Conservation (phyloP, 176 grass and related monocot species). For the Thinopyrum elongatum region DNA sequence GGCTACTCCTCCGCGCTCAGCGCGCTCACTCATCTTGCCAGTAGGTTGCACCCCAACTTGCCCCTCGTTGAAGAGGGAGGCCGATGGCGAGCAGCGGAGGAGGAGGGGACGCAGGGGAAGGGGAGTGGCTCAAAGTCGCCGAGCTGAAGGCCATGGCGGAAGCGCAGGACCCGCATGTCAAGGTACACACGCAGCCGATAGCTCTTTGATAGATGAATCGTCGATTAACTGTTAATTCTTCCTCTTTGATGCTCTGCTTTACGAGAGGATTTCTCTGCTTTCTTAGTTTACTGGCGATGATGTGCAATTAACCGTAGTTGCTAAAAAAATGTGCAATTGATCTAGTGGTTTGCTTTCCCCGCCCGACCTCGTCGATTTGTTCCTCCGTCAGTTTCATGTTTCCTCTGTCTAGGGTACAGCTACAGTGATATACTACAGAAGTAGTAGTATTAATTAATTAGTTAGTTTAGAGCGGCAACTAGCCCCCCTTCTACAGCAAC, state of each 20-base stretch:
- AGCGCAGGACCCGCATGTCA: slow-evolving; percentile 35
- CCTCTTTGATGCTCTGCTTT: background rate
- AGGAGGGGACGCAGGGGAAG: slow-evolving; percentile 30
- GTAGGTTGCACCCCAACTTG: background rate
- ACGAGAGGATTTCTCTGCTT: too few species aligned
- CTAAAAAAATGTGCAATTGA: too few species aligned
- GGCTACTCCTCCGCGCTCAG: background rate
- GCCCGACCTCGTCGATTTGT: too few species aligned
- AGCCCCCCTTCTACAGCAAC: too few species aligned
- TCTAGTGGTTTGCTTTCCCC: too few species aligned
- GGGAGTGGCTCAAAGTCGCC: slow-evolving; percentile 46
- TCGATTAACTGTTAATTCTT: background rate
- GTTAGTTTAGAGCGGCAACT: background rate
- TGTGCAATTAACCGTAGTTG: too few species aligned
- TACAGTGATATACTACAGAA: too few species aligned
- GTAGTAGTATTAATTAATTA: too few species aligned
- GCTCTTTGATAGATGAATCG: background rate
- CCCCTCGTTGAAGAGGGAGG: background rate
- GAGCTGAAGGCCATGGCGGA: slow-evolving; percentile 39
- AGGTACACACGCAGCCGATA: background rate
- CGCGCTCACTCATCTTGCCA: background rate
- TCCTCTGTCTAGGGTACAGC: too few species aligned
- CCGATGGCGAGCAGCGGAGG: slow-evolving; percentile 2
- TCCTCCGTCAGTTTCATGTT: too few species aligned
- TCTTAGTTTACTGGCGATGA: too few species aligned